Percentiles rank a stretch among this genome's conserved stretches.
Evolutionary conservation across 2,329 filamentous ascomycete species (phyloP).

Genomic region (Exophiala aquamarina): DNA sequence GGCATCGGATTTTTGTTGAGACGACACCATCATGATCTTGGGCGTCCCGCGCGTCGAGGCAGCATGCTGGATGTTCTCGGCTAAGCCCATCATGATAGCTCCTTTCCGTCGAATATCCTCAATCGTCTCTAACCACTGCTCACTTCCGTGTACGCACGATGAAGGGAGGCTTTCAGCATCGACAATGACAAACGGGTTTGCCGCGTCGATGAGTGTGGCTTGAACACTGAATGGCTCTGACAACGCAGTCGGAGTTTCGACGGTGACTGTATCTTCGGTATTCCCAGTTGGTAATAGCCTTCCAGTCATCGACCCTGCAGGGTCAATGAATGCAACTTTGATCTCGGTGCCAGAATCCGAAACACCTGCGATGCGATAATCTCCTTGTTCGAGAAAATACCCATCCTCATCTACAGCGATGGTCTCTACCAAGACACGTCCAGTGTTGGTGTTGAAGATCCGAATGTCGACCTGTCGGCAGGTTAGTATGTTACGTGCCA

Average conservation of each 20-base stretch:
- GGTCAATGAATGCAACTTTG: slow-evolving; percentile 60
- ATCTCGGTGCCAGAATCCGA: slow-evolving; percentile 57
- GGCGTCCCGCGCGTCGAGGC: slow-evolving; percentile 54
- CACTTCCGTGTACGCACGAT: slow-evolving; percentile 48
- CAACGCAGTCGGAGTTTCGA: slow-evolving; percentile 31
- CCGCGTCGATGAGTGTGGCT: slow-evolving; percentile 62
- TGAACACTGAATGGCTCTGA: slow-evolving; percentile 30
- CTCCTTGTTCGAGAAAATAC: slow-evolving; percentile 44
- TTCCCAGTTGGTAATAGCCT: slow-evolving; percentile 61
- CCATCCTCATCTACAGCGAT: slow-evolving; percentile 56
- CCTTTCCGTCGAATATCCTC: slow-evolving; percentile 58
- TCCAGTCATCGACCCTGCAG: slow-evolving; percentile 64
- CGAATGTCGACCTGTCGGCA: slow-evolving; percentile 41
- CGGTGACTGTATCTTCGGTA: slow-evolving; percentile 48
- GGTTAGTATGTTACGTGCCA: neutral
- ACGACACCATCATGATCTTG: slow-evolving; percentile 61
- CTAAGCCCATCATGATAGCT: slow-evolving; percentile 62
- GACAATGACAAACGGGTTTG: slow-evolving; percentile 64
- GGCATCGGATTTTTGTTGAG: neutral
- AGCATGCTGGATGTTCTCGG: slow-evolving; percentile 41
- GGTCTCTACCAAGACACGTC: slow-evolving; percentile 59
- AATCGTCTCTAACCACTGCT: slow-evolving; percentile 45
- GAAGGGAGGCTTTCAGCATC: slow-evolving; percentile 53
- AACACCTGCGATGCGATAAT: slow-evolving; percentile 65
- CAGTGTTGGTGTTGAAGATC: slow-evolving; percentile 71